Conservation (phyloP, 2,329 filamentous ascomycete species). For the Tothia fuscella region DNA sequence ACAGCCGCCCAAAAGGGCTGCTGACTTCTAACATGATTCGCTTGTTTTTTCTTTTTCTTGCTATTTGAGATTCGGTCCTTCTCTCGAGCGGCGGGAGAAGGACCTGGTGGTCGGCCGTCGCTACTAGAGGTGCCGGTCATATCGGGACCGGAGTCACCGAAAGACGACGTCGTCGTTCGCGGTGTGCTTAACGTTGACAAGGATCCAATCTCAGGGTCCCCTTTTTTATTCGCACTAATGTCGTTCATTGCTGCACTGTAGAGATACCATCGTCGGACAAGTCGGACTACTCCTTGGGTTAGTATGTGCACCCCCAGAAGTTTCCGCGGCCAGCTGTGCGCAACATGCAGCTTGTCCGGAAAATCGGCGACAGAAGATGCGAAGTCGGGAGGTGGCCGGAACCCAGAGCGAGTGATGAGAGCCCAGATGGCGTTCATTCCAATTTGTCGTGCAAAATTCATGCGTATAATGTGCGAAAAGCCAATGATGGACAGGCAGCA, state of each 20-base stretch:
- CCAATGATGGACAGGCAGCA: conserved; percentile 59
- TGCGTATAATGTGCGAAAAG: conserved; percentile 38
- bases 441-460: conserved; percentile 37
- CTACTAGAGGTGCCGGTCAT: conserved; percentile 30
- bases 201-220: conserved; percentile 28
- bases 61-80: conserved; percentile 46
- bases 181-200: conserved; percentile 5
- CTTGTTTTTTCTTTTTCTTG: conserved; percentile 81
- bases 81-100: conserved; percentile 41
- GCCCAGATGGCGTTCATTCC: conserved; percentile 28
- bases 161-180: conserved; percentile 14
- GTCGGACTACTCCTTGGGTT: conserved; percentile 59
- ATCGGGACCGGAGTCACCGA: conserved; percentile 38
- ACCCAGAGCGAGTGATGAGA: conserved; percentile 28
- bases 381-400: background rate
- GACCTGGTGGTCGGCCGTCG: conserved; percentile 38
- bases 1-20: conserved; percentile 91
- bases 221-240: conserved; percentile 26
- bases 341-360: conserved; percentile 1
- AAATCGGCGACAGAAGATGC: background rate
- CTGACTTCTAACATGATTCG: conserved; percentile 76
- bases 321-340: conserved; percentile 30
- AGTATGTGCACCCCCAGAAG: conserved; percentile 63
- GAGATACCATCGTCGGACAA: conserved; percentile 41
- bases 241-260: conserved; percentile 22